phyloP scores from a whole-genome alignment of 2,329 filamentous ascomycete genomes.

The Simplicillium aogashimaense region DNA sequence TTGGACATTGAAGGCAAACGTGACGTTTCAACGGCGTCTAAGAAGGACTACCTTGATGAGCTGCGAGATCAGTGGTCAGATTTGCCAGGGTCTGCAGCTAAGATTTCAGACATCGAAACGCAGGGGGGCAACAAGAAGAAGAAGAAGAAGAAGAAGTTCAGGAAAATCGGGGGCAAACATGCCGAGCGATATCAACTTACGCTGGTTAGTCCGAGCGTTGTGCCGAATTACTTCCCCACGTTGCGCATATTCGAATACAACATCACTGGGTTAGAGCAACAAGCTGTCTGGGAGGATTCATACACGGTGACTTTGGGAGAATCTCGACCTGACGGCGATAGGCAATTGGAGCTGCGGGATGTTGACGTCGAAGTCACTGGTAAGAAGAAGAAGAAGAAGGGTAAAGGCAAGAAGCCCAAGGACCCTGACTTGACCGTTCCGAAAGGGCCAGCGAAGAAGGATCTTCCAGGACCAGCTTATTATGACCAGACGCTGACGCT shows the following conservation, averaged over 20 bases:
- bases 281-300: constrained; percentile 33
- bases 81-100: constrained; percentile 46
- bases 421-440: constrained; percentile 58
- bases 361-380: constrained; percentile 10
- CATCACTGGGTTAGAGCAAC: constrained; percentile 61
- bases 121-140: constrained; percentile 20
- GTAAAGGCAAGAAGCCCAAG: constrained; percentile 34
- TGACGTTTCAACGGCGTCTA: constrained; percentile 52
- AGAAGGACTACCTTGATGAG: constrained; percentile 62
- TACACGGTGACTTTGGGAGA: constrained; percentile 16
- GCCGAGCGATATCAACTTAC: constrained; percentile 79
- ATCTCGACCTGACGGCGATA: constrained; percentile 11
- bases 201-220: constrained; percentile 74
- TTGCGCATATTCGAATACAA: constrained; percentile 94
- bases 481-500: constrained; percentile 73
- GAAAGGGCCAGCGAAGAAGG: constrained; percentile 57
- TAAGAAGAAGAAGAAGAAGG: constrained; percentile 24
- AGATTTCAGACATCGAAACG: constrained; percentile 3
- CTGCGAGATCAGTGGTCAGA: constrained; percentile 69
- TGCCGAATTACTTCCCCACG: constrained; percentile 87
- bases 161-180: constrained; percentile 65
- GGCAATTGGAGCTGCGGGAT: constrained; percentile 23
- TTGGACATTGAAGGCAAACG: constrained; percentile 14
- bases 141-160: constrained; percentile 42
- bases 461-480: constrained; percentile 81